Conservation (phyloP, 2,329 filamentous ascomycete genomes). For the Metarhizium guizhouense region DNA sequence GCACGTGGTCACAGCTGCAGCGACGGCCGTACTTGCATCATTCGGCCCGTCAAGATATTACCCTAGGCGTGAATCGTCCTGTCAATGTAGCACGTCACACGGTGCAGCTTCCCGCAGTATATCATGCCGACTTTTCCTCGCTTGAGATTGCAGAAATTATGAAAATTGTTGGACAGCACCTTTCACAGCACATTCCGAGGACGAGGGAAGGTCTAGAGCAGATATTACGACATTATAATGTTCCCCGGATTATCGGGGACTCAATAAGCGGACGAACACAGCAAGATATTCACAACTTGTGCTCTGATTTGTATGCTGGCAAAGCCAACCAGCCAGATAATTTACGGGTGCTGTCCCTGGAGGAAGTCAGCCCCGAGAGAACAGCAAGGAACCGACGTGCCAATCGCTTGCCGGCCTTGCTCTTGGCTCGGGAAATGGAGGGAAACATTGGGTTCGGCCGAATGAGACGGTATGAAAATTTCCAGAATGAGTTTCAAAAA, state of each 20-base stretch:
- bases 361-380: conserved; percentile 6
- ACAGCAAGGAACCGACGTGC: conserved; percentile 8
- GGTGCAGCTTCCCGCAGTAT: conserved; percentile 6
- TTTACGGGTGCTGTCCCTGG: conserved; percentile 17
- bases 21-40: conserved; percentile 18
- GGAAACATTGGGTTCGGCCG: conserved; percentile 35
- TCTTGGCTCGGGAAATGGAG: conserved; percentile 40
- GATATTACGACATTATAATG: conserved; percentile 12
- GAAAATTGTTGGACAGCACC: conserved; percentile 10
- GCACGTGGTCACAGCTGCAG: conserved; percentile 4
- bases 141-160: conserved; percentile 26
- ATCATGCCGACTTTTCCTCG: conserved; percentile 38
- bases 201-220: conserved; percentile 12
- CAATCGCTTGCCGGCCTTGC: conserved; percentile 28
- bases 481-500: conserved; percentile 34
- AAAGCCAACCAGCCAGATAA: conserved; percentile 6
- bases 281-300: conserved; percentile 22
- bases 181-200: conserved; percentile 8
- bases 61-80: conserved; percentile 11
- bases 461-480: conserved; percentile 32
- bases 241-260: conserved; percentile 15
- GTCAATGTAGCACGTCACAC: conserved; percentile 4
- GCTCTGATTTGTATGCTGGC: conserved; percentile 19
- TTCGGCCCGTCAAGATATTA: conserved; percentile 18
- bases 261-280: conserved; percentile 14